Evolutionary conservation across 1,139 yeast species (phyloP), one percentile per base, ranked within the genome.

Genomic region (Yamadazyma atlantica): DNA sequence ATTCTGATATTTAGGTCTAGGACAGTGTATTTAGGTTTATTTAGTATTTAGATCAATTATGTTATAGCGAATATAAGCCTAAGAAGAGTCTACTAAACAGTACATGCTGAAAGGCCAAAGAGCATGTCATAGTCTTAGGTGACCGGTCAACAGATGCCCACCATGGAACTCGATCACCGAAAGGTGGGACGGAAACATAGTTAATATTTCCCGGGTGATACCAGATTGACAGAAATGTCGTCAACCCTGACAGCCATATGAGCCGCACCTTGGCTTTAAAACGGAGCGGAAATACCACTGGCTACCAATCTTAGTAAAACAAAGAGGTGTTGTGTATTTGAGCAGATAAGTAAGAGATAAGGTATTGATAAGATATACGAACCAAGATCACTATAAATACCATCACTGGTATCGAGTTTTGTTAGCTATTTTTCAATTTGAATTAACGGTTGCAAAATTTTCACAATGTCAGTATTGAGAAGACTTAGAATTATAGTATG

Each of bases 401-500:
- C 22, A 19, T 9, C 9, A 21, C 10, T 10, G 23, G 23, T 21
- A 7, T 7, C 23, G 9, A 21, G 23, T 21, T 21, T 7, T 7
- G 7, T 21, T 21, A 21, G 23, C 23, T 21, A 10, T 21, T 21
- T 21, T 21, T 7, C 10, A 21, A 7, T n/a, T n/a, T n/a, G n/a
- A n/a, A n/a, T n/a, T n/a, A n/a, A n/a, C n/a, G 22, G 22, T 19
- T 19, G 22, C 22, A 19, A 19, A 19, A 25, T 12, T 27, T 25
- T 18, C 25, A 18, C 4, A 10, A 33, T 23, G 26, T n/a, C 38
- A n/a, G 26, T 41, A 9, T 37, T 43, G 16, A 25, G 33, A n/a
- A 34, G 38, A 19, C 13, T 29, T 4, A 45, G 36, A 39, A 29
- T 41, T n/a, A 12, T 45, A 21, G 37, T 66, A 3, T 69, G 73